Base-by-base conservation (phyloP, 192 early-diverging fungal genomes). In the Coemansia sp. region DNA sequence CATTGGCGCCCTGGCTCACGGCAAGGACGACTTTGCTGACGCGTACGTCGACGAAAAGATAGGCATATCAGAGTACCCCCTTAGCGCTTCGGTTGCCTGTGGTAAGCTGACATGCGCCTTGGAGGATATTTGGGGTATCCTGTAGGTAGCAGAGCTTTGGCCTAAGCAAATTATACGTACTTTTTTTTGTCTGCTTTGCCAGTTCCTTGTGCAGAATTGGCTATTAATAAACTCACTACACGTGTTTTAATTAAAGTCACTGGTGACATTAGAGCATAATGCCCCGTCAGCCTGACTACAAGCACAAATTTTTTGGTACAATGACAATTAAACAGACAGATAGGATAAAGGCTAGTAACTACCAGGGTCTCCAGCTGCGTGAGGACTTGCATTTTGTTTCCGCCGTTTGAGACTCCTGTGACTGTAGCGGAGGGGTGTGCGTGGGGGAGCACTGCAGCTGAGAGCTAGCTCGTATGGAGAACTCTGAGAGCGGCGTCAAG, bases 11-110 rank as follows among this genome's bases (percentile, higher is more conserved):
- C 91, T 99, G 90, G 93, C 98, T 24, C 98, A 97, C 71, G 98
- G 98, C 35, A 82, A 84, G 44, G 98, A 99, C 69, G 86, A 94
- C 78, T 98, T 95, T 88, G 96, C 94, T 8, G 96, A 98, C 71
- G 83, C 88, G 20, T 93, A 95, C 74, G 91, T 98, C 27, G 96
- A 99, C 76, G 94, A 97, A 67, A 99, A 98, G 85, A 95, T 99
- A 62, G 92, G 95, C 45, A 90, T 99, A 34, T 95, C 94, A 2
- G 94, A 98, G 75, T 99, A 97, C 78, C 93, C 96, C 6, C 84
- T 99, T 43, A 95, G 94, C 37, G 98, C 98, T 15, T 92, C 93
- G 2, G 95, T 98, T n/a, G 95, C 98, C 0, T 98, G 95, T 69
- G 92, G 93, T 41, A 99, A 98, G 84, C 85, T 99, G 64, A 89